Conservation (phyloP, 2,329 filamentous ascomycete genomes). For the Tricladium varicosporioides region DNA sequence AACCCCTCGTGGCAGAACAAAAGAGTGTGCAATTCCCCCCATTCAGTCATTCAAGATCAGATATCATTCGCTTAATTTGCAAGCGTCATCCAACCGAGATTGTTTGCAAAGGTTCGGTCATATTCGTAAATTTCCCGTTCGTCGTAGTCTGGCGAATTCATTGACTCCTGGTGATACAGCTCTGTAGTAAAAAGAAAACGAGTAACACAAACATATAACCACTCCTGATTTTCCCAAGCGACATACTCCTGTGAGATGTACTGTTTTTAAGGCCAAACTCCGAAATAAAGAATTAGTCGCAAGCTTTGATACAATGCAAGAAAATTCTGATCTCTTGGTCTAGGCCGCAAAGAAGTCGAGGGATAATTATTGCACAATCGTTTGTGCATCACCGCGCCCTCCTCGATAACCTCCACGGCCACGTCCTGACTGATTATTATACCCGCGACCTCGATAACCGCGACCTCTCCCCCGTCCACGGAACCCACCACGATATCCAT, state of each 20-base stretch:
- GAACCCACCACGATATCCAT: conserved; percentile 70
- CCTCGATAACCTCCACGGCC: conserved; percentile 31
- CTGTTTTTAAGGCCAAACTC: conserved; percentile 14
- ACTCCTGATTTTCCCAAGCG: conserved; percentile 4
- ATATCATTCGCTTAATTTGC: conserved; percentile 12
- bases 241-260: neutral
- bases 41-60: conserved; percentile 10
- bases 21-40: neutral
- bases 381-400: conserved; percentile 28
- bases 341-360: conserved; percentile 2
- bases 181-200: conserved; percentile 18
- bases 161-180: conserved; percentile 28
- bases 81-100: conserved; percentile 20
- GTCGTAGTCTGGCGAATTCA: conserved; percentile 16
- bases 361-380: conserved; percentile 21
- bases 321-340: conserved; percentile 20
- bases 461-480: conserved; percentile 69
- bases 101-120: conserved; percentile 13
- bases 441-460: conserved; percentile 34
- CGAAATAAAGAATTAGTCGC: conserved; percentile 23
- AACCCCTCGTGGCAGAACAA: neutral
- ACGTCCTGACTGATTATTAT: conserved; percentile 25
- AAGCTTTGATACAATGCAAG: conserved; percentile 29
- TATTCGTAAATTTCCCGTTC: conserved; percentile 20
- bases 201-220: conserved; percentile 10